Evolutionary conservation across 495 filamentous ascomycete species (phyloP).

Genomic region (Podospora pseudoanserina): DNA sequence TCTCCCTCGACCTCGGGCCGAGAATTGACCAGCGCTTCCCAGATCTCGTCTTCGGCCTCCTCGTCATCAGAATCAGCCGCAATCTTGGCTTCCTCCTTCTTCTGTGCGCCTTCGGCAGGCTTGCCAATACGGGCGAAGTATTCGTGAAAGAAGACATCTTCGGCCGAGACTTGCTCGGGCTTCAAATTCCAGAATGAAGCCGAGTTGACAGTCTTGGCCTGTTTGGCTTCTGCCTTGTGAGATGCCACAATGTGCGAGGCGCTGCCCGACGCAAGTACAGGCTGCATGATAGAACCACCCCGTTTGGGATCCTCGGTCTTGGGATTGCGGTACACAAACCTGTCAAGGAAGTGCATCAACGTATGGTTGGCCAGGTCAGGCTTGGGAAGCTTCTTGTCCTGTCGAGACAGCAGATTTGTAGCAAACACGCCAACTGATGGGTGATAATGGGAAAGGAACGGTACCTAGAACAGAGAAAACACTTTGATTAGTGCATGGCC

Average conservation of each 20-base stretch:
- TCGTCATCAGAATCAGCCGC: slow-evolving; percentile 45
- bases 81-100: slow-evolving; percentile 47
- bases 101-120: slow-evolving; percentile 52
- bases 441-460: slow-evolving; percentile 81
- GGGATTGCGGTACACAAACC: slow-evolving; percentile 90
- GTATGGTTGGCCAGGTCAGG: slow-evolving; percentile 85
- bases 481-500: background rate
- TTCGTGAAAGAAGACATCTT: slow-evolving; percentile 97
- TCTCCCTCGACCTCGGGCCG: slow-evolving; percentile 56
- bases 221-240: slow-evolving; percentile 46
- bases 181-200: slow-evolving; percentile 90
- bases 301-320: slow-evolving; percentile 61
- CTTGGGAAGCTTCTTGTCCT: slow-evolving; percentile 67
- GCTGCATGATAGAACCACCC: slow-evolving; percentile 93
- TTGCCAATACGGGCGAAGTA: slow-evolving; percentile 85
- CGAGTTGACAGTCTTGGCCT: slow-evolving; percentile 64
- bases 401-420: slow-evolving; percentile 58
- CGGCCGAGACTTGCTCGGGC: slow-evolving; percentile 75
- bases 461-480: slow-evolving; percentile 41
- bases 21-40: slow-evolving; percentile 77
- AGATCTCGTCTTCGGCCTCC: slow-evolving; percentile 74
- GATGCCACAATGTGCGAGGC: slow-evolving; percentile 62
- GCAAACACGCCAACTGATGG: slow-evolving; percentile 93
- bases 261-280: slow-evolving; percentile 64
- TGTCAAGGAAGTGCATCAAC: slow-evolving; percentile 90